Evolutionary conservation across 192 early-diverging fungal genomes (phyloP).

Genomic region (Linnemannia hyalina): DNA sequence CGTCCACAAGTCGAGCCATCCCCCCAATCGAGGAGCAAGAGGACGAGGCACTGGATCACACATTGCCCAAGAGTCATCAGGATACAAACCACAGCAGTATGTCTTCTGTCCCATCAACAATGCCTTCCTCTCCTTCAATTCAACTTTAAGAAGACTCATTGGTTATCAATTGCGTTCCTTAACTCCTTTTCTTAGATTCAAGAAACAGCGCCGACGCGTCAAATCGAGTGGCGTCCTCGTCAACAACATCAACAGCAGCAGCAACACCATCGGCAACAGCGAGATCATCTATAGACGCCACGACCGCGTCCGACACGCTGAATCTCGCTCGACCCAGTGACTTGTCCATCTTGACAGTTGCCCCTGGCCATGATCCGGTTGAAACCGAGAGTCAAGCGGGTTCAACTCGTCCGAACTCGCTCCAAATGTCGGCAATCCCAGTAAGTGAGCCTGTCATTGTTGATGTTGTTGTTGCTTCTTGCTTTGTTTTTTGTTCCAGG

Average conservation of each 20-base stretch:
- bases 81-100: background rate
- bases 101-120: background rate
- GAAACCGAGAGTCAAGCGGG: slow-evolving; percentile 42
- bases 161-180: background rate
- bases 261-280: background rate
- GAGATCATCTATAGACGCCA: background rate
- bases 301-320: background rate
- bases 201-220: background rate
- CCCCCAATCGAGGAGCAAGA: slow-evolving; percentile 14
- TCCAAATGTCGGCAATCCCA: slow-evolving; percentile 40
- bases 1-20: background rate
- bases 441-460: slow-evolving; percentile 14
- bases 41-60: background rate
- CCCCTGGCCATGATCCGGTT: slow-evolving; percentile 11
- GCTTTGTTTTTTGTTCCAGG: background rate
- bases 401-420: slow-evolving; percentile 43
- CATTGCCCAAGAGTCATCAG: background rate
- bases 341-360: background rate
- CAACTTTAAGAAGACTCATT: background rate
- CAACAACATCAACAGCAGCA: background rate
- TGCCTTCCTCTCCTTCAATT: background rate
- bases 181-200: background rate
- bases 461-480: background rate
- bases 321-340: background rate
- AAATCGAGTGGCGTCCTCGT: background rate